These are phyloP conservation scores for Endogone sp. DNA, from an alignment of 192 early-diverging fungal species.

Conservation along the genomic window DNA sequence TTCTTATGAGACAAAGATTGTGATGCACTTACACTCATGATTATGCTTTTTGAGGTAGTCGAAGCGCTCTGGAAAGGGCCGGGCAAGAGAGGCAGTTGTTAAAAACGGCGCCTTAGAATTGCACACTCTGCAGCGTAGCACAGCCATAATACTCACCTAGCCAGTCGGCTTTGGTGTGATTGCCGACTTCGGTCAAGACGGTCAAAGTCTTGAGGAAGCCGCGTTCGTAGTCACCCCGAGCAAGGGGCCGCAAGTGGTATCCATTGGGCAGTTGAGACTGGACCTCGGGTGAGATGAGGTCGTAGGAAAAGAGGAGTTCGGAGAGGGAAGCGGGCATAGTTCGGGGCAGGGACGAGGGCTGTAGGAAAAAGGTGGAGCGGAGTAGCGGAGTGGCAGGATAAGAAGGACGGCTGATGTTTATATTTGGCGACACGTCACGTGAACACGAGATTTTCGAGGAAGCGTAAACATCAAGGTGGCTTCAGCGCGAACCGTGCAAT, in stretches of 20 bases:
- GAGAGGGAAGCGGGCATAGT: not conserved
- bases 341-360: too few relatives aligned
- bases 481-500: too few relatives aligned
- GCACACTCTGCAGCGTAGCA: too few relatives aligned
- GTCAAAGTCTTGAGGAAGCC: conserved; percentile 60
- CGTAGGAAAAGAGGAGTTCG: conserved; percentile 55
- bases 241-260: conserved; percentile 65
- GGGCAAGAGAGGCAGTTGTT: too few relatives aligned
- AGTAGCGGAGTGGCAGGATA: too few relatives aligned
- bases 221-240: conserved; percentile 68
- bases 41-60: conserved; percentile 71
- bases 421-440: too few relatives aligned
- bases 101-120: too few relatives aligned
- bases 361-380: too few relatives aligned
- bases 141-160: conserved; percentile 37
- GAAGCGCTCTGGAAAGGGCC: conserved; percentile 51
- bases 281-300: conserved; percentile 67
- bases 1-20: not conserved
- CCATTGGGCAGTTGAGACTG: conserved; percentile 56
- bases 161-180: conserved; percentile 64
- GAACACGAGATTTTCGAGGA: too few relatives aligned
- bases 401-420: too few relatives aligned
- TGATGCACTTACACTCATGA: conserved; percentile 55
- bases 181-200: conserved; percentile 72
- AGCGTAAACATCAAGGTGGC: too few relatives aligned